phyloP scores from a whole-genome alignment of 495 filamentous ascomycete genomes.

The Aspergillus heteromorphus region DNA sequence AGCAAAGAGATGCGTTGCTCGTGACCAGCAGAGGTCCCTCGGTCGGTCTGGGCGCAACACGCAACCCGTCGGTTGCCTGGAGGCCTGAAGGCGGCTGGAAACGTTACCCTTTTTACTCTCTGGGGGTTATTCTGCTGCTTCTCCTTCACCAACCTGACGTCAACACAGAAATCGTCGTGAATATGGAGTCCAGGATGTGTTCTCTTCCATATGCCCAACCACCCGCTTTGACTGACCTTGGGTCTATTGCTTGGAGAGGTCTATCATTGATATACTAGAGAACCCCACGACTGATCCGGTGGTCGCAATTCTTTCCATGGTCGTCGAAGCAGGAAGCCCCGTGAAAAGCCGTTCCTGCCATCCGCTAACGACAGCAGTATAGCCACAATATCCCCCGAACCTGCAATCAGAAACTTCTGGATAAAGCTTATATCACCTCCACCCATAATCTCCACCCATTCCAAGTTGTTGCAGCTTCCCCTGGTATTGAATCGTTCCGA shows the following conservation, averaged over 20 bases:
- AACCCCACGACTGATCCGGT: not conserved
- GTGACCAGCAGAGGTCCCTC: not conserved
- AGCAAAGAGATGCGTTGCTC: not conserved
- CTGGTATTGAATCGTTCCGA: not conserved
- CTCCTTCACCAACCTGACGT: not conserved
- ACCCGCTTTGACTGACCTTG: no score
- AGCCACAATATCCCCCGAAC: no score
- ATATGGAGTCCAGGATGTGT: no score
- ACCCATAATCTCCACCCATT: not conserved
- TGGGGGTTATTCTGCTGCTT: not conserved
- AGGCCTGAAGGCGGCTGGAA: not conserved
- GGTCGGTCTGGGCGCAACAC: not conserved
- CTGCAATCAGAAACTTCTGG: not conserved
- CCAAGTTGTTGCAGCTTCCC: not conserved
- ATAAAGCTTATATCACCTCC: not conserved
- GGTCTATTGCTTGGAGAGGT: no score
- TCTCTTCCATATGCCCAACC: no score
- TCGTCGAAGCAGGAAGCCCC: no score
- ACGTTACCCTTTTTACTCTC: not conserved
- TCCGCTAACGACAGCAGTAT: no score
- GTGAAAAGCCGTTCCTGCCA: no score
- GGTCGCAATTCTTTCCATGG: no score
- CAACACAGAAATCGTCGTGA: not conserved
- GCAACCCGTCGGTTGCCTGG: not conserved
- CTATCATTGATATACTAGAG: not conserved